phyloP scores from a whole-genome alignment of 305 asterid genomes.

The Fraxinus latifolia region DNA sequence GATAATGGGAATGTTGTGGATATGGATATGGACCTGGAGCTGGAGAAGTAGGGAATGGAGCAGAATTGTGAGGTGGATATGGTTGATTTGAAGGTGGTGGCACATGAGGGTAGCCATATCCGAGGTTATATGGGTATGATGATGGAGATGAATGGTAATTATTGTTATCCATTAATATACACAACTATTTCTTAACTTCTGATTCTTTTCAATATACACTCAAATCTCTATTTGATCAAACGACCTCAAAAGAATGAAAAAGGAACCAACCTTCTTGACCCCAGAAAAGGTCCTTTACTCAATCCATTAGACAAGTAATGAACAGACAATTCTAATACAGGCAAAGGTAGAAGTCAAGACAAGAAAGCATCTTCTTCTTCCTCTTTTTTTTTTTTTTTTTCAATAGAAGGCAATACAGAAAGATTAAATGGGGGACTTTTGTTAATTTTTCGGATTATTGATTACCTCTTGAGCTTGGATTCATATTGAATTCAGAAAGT shows the following conservation, averaged over 20 bases:
- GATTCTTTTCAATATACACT: conserved; percentile 4
- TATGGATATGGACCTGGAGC: conserved; percentile 30
- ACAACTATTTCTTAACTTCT: conserved; percentile 15
- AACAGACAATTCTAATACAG: conserved; percentile 16
- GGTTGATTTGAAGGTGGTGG: conserved; percentile 50
- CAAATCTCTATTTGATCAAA: conserved; percentile 24
- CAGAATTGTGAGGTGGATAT: conserved; percentile 47
- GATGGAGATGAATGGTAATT: conserved; percentile 43
- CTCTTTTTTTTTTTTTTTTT: too few relatives aligned
- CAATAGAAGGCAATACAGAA: conserved; percentile 1
- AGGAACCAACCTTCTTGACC: conserved; percentile 12
- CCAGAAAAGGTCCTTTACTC: conserved; percentile 14
- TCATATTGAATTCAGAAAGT: conserved; percentile 11
- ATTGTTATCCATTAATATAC: conserved; percentile 45
- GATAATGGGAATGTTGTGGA: conserved; percentile 50
- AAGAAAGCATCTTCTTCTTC: not conserved
- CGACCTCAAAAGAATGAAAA: conserved; percentile 20
- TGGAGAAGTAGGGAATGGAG: conserved; percentile 41
- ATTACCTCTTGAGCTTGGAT: conserved; percentile 17
- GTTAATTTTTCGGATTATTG: conserved; percentile 10
- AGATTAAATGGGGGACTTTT: conserved; percentile 15
- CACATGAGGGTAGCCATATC: conserved; percentile 50
- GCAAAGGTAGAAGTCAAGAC: conserved; percentile 2
- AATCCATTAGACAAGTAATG: conserved; percentile 15
- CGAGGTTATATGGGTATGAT: conserved; percentile 48